Evolutionary conservation across 345 rosid genomes (phyloP), one percentile per base, ranked within the genome.

Genomic region (Eucalyptus rudis): DNA sequence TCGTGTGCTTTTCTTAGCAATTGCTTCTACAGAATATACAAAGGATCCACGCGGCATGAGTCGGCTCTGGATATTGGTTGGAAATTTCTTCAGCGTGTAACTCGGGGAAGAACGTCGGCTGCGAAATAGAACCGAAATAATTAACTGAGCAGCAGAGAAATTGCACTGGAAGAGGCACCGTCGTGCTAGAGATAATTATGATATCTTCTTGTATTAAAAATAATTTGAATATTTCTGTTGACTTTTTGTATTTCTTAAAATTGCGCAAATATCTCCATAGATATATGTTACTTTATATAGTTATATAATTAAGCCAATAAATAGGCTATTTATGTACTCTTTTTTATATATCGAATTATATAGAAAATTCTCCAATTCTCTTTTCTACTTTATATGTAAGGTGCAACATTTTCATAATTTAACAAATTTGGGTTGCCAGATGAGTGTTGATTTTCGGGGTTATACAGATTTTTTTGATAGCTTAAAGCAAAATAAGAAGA

Each of bases 221-320:
- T 20, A 52, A 52, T 8, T 52, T 52, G 25, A 52, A 52, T 52
- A 52, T 52, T 52, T 1, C 58, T 52, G 10, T 52, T 52, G 58
- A 20, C 58, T 7, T 52, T 52, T 52, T 52, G 58, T 52, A 52
- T 52, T 7, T 52, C 25, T 19, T 52, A 52, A 52, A 4, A 52
- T 52, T 52, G 0, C 0, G 5, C 5, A 52, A 2, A 20, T 52
- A 52, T 52, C 25, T 52, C 10, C 25, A 0, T 7, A 7, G 10
- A 52, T 52, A 52, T 52, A 52, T 52, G 58, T 20, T 52, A 52
- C 58, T 20, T 52, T 52, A 52, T 52, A 8, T 52, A 8, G 10
- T 52, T 52, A 52, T 52, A 20, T 7, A 52, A 52, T 52, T 52
- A 52, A 52, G 58, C 10, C 10, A 19, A 52, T 52, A 8, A 52